A percentile compares a stretch with the other conserved stretches of the same genome.
Conservation (phyloP, 1,284 basidiomycete species). For the Rhodotorula sp. region DNA sequence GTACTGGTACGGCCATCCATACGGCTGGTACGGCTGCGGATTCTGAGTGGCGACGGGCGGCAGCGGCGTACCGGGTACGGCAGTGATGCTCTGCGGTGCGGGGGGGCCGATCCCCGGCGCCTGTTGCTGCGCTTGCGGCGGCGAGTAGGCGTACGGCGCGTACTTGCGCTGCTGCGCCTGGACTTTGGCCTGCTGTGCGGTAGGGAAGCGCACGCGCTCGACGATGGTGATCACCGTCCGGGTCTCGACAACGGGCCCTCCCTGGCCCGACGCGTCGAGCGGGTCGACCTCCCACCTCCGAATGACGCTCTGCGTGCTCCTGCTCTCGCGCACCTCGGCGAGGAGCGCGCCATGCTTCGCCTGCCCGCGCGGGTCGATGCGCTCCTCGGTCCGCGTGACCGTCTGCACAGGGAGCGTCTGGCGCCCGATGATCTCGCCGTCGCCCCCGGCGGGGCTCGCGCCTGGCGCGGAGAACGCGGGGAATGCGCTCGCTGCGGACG, state of each 20-base stretch:
- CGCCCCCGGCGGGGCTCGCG: background rate
- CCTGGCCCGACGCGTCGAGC: slow-evolving; percentile 2
- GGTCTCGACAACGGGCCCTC: slow-evolving; percentile 39
- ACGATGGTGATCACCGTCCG: slow-evolving; percentile 39
- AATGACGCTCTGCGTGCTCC: slow-evolving; percentile 32
- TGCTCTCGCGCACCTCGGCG: slow-evolving; percentile 36
- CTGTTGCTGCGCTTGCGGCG: background rate
- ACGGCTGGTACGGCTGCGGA: slow-evolving; percentile 1
- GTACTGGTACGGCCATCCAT: slow-evolving; percentile 10
- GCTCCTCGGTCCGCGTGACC: slow-evolving; percentile 11
- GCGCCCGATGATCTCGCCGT: slow-evolving; percentile 23
- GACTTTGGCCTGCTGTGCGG: background rate
- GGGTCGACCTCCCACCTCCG: slow-evolving; percentile 31
- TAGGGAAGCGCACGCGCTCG: slow-evolving; percentile 39
- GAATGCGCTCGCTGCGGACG: background rate
- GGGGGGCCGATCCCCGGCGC: slow-evolving; percentile 1
- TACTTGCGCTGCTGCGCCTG: background rate
- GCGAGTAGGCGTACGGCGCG: background rate
- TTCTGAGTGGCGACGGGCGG: background rate
- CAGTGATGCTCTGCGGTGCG: background rate
- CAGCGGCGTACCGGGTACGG: background rate
- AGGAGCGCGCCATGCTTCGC: slow-evolving; percentile 6
- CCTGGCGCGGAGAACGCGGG: background rate
- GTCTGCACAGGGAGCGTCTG: slow-evolving; percentile 17
- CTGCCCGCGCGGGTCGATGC: slow-evolving; percentile 15